Evolutionary conservation across 2,329 filamentous ascomycete species (phyloP).

Genomic region (Neurospora sp.): DNA sequence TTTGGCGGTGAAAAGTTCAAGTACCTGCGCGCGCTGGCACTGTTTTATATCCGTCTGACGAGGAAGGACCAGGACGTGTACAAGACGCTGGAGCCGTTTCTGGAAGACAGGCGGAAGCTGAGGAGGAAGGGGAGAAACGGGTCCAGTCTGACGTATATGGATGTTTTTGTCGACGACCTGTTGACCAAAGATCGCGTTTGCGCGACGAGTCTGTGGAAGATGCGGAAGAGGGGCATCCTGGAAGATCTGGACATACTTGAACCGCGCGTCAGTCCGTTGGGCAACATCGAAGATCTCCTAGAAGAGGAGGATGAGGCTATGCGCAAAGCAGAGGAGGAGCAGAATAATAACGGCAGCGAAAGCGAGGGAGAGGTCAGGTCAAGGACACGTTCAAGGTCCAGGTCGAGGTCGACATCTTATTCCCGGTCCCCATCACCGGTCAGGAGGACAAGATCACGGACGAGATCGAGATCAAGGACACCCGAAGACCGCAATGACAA

Average conservation of each 20-base stretch:
- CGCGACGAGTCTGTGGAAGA: constrained; percentile 83
- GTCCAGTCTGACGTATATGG: constrained; percentile 68
- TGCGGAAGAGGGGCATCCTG: constrained; percentile 69
- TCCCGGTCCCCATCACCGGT: background rate
- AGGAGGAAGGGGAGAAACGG: constrained; percentile 64
- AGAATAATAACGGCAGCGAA: constrained; percentile 10
- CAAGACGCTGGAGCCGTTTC: constrained; percentile 64
- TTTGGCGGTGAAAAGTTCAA: constrained; percentile 69
- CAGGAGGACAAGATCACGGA: background rate
- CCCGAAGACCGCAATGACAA: constrained; percentile 7
- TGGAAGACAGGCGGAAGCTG: constrained; percentile 77
- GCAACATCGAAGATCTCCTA: constrained; percentile 64
- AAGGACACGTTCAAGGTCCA: constrained; percentile 5
- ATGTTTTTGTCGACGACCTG: constrained; percentile 89
- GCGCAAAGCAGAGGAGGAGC: constrained; percentile 19
- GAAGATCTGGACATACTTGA: constrained; percentile 87
- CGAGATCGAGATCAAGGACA: constrained; percentile 4
- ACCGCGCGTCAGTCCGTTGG: constrained; percentile 72
- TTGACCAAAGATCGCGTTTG: constrained; percentile 83
- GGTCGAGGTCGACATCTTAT: background rate
- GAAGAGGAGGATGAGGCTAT: constrained; percentile 45
- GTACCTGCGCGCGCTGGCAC: constrained; percentile 80
- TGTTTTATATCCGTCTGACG: constrained; percentile 88
- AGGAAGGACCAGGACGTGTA: constrained; percentile 76
- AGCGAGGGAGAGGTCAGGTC: constrained; percentile 21